These are phyloP conservation scores for Setaria viridis DNA, from an alignment of 202 grass and related monocot species.

Conservation along the genomic window DNA sequence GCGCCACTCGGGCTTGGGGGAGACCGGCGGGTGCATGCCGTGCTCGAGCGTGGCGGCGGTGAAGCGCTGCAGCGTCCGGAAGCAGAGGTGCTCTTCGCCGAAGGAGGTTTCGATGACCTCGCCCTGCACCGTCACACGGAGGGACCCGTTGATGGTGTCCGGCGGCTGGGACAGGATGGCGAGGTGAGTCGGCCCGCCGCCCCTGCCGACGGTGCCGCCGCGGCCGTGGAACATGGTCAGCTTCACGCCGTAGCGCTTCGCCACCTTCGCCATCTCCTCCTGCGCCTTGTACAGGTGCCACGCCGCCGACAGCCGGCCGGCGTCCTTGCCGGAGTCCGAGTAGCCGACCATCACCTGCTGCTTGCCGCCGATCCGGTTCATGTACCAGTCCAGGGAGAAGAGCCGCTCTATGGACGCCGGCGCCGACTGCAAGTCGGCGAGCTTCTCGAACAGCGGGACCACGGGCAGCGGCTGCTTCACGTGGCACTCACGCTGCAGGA, in stretches of 20 bases:
- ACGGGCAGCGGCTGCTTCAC: conserved; percentile 57
- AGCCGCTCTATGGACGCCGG: conserved; percentile 60
- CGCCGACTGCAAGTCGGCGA: conserved; percentile 67
- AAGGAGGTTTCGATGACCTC: conserved; percentile 93
- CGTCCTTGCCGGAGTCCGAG: conserved; percentile 96
- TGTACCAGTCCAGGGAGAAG: conserved; percentile 86
- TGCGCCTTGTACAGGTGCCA: conserved; percentile 88
- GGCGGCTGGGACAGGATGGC: conserved; percentile 94
- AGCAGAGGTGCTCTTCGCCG: conserved; percentile 85
- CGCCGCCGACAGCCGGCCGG: conserved; percentile 79
- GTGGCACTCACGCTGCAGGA: conserved; percentile 73
- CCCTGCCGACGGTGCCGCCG: conserved; percentile 83
- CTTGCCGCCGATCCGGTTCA: conserved; percentile 65
- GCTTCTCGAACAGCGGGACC: conserved; percentile 85
- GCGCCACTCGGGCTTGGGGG: conserved; percentile 87
- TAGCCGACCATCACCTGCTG: conserved; percentile 95
- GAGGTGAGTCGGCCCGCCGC: conserved; percentile 81
- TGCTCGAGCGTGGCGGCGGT: conserved; percentile 89
- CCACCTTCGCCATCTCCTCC: conserved; percentile 71
- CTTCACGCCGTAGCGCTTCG: conserved; percentile 68
- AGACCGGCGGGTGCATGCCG: conserved; percentile 77
- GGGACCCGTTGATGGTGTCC: conserved; percentile 79
- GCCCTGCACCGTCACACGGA: conserved; percentile 88
- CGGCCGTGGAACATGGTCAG: conserved; percentile 87
- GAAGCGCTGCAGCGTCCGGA: conserved; percentile 81